Base-by-base conservation (phyloP, 75 land plant species). In the Cupressus sempervirens region DNA sequence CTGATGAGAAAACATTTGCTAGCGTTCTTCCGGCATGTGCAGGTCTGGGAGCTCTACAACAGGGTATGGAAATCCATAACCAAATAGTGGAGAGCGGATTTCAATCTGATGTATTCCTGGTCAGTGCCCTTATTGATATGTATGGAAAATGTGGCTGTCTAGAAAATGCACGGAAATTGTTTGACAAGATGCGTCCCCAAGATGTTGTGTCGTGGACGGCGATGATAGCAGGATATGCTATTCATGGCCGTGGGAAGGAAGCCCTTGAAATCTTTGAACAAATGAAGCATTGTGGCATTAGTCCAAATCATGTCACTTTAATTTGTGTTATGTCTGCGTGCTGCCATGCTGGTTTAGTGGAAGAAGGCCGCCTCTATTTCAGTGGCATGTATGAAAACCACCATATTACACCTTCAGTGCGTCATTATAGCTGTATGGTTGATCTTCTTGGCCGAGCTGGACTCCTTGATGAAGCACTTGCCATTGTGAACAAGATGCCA, bases 121-220 rank as follows among this genome's bases (percentile, higher is more conserved):
- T 85, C 23, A 88, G 86, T 74, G 52, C 89, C 38, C 67, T 88
- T 52, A 70, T 88, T 38, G 72, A 87, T 50, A 87, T 88, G 89
- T 88, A 82, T 83, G 89, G 53, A 46, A 86, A 68, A 68, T 83
- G 87, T 48, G 87, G 87, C 14, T 48, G 36, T 83, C 74, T 83
- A 26, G 85, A 29, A 5, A 82, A 67, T 38, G 91, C 89, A 52
- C 82, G 50, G 7, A 6, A 7, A 16, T n/a, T 87, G 4, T 90
- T 90, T 65, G 87, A 85, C 15, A 29, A 35, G 26, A 81, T 90
- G 82, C 46, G 23, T 58, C 46, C 82, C 7, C 82, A 56, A 40
- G 88, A 87, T 65, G 12, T 83, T 9, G 68, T 82, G 36, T 84
- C 89, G 29, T 90, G 88, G 87, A 87, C 84, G 35, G 56, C 83